Conservation (phyloP, 371 early-diverging fungal genomes). For the Mucor plumbeus region DNA sequence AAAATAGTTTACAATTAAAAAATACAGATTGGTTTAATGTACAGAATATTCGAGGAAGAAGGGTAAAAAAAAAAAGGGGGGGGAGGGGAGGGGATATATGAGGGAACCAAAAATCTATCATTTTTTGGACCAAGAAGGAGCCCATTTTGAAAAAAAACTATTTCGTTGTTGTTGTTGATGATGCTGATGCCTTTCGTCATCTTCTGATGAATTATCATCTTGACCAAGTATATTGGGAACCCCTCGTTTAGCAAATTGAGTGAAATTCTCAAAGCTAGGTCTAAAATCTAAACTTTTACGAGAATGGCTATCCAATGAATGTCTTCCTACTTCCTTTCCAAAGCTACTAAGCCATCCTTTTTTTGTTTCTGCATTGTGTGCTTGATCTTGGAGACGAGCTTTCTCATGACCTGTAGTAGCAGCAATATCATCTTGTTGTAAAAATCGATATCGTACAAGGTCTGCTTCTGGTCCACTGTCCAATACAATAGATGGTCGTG, state of each 20-base stretch:
- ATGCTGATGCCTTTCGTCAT: constrained; percentile 11
- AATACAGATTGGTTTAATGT: background rate
- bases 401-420: background rate
- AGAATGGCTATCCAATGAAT: constrained; percentile 24
- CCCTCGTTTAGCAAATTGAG: constrained; percentile 33
- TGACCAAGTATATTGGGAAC: constrained; percentile 25
- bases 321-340: constrained; percentile 8
- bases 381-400: background rate
- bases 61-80: background rate
- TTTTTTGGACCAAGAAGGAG: constrained; percentile 31
- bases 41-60: background rate
- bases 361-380: constrained; percentile 16
- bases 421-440: constrained; percentile 21
- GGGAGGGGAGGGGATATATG: background rate
- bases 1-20: background rate
- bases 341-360: constrained; percentile 25
- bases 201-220: constrained; percentile 28
- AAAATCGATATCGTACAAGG: constrained; percentile 31
- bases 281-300: constrained; percentile 42
- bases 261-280: constrained; percentile 36
- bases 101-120: background rate
- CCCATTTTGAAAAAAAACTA: constrained; percentile 40
- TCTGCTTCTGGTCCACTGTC: constrained; percentile 40
- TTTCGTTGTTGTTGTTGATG: constrained; percentile 17
- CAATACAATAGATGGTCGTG: constrained; percentile 30